Conservation (phyloP, 2,329 filamentous ascomycete genomes). For the Arthrobotrys conoides region DNA sequence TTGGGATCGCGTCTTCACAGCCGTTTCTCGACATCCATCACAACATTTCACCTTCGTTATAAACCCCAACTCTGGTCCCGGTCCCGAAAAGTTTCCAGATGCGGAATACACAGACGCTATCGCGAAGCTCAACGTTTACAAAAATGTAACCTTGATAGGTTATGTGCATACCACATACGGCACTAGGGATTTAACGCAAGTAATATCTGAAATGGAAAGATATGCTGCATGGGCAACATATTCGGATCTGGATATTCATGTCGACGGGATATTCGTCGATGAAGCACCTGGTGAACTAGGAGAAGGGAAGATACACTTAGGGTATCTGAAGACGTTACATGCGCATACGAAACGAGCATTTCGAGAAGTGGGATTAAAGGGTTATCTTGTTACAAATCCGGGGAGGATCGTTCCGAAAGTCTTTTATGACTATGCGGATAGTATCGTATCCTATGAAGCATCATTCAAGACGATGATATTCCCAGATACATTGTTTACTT, state of each 20-base stretch:
- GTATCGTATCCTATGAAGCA: conserved; percentile 51
- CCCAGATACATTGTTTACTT: conserved; percentile 56
- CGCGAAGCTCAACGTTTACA: conserved; percentile 66
- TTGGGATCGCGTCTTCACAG: conserved; percentile 62
- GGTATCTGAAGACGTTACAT: conserved; percentile 37
- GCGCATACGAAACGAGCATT: conserved; percentile 33
- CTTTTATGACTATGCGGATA: conserved; percentile 53
- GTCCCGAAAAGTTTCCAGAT: conserved; percentile 65
- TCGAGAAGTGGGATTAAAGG: conserved; percentile 26
- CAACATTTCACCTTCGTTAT: conserved; percentile 65
- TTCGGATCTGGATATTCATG: conserved; percentile 63
- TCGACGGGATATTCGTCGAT: conserved; percentile 68
- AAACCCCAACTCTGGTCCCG: conserved; percentile 66
- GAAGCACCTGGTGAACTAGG: conserved; percentile 64
- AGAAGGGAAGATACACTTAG: conserved; percentile 33
- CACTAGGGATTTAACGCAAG: conserved; percentile 64
- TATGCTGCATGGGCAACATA: conserved; percentile 67
- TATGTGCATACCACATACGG: conserved; percentile 68
- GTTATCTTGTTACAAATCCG: conserved; percentile 48
- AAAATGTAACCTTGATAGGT: conserved; percentile 67
- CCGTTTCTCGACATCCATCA: conserved; percentile 61
- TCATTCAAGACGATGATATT: conserved; percentile 50
- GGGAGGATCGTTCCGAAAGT: conserved; percentile 43
- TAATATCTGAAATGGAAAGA: conserved; percentile 66
- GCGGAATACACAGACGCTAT: conserved; percentile 66